These are phyloP conservation scores for Psidium guajava DNA, from an alignment of 345 rosid species.

Conservation along the genomic window DNA sequence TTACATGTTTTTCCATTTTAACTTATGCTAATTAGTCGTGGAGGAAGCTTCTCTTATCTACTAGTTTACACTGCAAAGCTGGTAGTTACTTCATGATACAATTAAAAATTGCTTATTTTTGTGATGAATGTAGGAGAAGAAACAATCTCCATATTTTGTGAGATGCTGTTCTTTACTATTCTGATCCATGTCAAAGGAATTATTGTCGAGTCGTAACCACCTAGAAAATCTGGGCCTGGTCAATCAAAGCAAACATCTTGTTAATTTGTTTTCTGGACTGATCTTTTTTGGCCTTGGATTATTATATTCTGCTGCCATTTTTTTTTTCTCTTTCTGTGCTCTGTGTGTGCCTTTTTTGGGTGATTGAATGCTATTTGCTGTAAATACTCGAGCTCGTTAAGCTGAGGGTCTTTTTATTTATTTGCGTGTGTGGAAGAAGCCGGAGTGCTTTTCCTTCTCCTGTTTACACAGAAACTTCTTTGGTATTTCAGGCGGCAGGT, in stretches of 20 bases:
- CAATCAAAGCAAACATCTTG: not conserved
- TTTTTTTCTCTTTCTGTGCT: not conserved
- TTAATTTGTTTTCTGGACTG: not conserved
- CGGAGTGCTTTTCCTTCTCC: not conserved
- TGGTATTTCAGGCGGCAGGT: conserved; percentile 27
- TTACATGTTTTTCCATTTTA: not conserved
- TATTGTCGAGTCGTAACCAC: not conserved
- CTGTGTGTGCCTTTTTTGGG: not conserved
- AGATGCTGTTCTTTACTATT: not conserved
- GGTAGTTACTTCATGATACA: not conserved
- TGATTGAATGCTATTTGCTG: not conserved
- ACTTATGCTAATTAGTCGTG: not conserved
- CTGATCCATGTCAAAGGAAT: not conserved
- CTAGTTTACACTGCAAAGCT: not conserved
- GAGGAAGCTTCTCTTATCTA: not conserved
- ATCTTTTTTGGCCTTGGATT: not conserved
- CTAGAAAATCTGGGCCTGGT: not conserved
- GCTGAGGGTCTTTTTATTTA: not conserved
- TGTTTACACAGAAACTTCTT: not conserved
- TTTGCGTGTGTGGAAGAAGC: not conserved
- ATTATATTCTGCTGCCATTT: too few relatives aligned
- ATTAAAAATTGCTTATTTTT: not conserved
- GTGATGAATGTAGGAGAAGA: not conserved
- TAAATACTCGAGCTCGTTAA: not conserved
- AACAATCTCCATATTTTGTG: not conserved